phyloP scores from a whole-genome alignment of 1,284 basidiomycete species.

The Hymenochaete sp. region DNA sequence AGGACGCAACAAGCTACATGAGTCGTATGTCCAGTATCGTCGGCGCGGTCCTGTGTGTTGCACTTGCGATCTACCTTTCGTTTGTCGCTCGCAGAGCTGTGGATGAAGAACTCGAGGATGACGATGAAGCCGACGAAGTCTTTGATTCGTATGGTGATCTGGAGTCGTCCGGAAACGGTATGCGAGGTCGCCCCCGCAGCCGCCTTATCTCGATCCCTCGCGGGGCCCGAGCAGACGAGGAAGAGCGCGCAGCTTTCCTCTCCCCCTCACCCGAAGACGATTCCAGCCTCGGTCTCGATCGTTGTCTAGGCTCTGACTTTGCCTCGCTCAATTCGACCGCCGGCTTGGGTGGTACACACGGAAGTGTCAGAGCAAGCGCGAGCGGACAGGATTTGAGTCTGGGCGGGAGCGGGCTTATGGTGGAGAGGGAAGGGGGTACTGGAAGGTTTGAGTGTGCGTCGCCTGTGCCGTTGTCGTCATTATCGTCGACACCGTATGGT shows the following conservation, averaged over 20 bases:
- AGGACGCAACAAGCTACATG: conserved; percentile 41
- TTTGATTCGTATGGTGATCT: too few relatives aligned
- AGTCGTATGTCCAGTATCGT: conserved; percentile 58
- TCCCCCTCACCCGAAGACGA: background rate
- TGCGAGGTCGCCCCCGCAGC: too few relatives aligned
- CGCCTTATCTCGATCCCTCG: conserved; percentile 2
- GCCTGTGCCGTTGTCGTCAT: conserved; percentile 12
- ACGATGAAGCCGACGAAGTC: conserved; percentile 30
- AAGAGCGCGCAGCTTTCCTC: conserved; percentile 7
- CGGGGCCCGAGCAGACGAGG: conserved; percentile 6
- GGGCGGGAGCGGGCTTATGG: conserved; percentile 3
- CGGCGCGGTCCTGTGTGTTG: conserved; percentile 66
- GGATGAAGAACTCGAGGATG: conserved; percentile 64
- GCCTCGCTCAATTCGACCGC: conserved; percentile 22
- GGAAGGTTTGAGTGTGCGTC: conserved; percentile 3
- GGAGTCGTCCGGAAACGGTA: too few relatives aligned
- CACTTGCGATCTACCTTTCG: conserved; percentile 72
- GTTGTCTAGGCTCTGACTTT: conserved; percentile 28
- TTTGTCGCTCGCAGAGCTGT: conserved; percentile 74
- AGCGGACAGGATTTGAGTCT: background rate
- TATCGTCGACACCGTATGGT: conserved; percentile 6
- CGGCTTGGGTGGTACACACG: too few relatives aligned
- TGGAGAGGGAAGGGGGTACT: background rate
- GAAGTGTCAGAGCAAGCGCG: too few relatives aligned
- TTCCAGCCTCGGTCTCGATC: too few relatives aligned